Conservation (phyloP, 2,329 filamentous ascomycete species). For the Colletotrichum limetticola region DNA sequence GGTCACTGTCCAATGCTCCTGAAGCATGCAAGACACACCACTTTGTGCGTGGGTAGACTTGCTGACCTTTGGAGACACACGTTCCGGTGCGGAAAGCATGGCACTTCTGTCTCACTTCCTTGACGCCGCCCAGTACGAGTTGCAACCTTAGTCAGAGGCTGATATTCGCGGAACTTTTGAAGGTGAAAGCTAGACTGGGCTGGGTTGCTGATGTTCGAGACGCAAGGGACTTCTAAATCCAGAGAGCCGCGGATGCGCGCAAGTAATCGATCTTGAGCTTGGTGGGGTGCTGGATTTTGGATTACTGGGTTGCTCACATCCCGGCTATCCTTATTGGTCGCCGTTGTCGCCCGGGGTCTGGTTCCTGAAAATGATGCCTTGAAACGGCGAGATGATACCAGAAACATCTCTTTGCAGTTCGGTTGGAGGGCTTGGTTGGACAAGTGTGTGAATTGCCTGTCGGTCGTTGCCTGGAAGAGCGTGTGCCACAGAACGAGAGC, state of each 20-base stretch:
- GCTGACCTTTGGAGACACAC: neutral
- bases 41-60: neutral
- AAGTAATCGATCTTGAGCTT: neutral
- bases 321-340: too few species aligned
- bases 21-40: neutral
- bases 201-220: neutral
- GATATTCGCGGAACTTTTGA: neutral
- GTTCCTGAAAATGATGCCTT: neutral
- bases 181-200: neutral
- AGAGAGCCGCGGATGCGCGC: neutral
- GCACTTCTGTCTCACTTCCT: neutral
- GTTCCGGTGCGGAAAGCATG: neutral
- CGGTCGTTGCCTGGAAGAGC: slow-evolving; percentile 4
- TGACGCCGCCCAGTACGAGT: neutral
- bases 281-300: neutral
- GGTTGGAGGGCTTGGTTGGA: neutral
- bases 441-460: neutral
- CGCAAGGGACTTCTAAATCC: neutral
- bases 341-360: neutral
- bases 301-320: neutral
- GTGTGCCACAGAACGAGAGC: neutral
- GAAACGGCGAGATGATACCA: neutral
- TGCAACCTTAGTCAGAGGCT: neutral
- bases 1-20: neutral
- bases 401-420: neutral